Evolutionary conservation across 495 filamentous ascomycete genomes (phyloP).

Genomic region (Aspergillus sclerotioniger): DNA sequence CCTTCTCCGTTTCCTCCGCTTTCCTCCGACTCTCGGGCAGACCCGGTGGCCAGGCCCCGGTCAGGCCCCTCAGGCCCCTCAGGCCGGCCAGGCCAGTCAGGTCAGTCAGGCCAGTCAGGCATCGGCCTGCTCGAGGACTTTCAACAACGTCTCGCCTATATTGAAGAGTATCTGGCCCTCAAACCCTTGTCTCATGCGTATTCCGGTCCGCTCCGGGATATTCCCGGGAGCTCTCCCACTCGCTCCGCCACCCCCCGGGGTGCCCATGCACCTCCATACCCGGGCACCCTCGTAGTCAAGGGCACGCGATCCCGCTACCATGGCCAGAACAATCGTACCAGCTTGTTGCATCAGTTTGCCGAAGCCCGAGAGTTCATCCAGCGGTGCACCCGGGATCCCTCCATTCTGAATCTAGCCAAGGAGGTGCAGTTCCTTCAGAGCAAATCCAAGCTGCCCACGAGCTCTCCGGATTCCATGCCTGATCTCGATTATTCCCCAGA

Average conservation of each 20-base stretch:
- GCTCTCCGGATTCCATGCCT: slow-evolving; percentile 21
- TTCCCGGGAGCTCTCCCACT: neutral
- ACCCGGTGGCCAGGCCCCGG: too few species aligned
- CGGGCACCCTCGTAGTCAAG: slow-evolving; percentile 26
- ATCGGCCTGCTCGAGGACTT: slow-evolving; percentile 28
- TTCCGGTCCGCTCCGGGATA: too few species aligned
- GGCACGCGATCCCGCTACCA: slow-evolving; percentile 27
- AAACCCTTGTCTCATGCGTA: neutral
- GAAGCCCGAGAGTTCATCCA: slow-evolving; percentile 28
- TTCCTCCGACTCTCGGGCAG: neutral
- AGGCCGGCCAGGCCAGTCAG: too few species aligned
- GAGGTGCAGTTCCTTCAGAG: slow-evolving; percentile 31
- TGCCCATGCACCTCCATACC: neutral
- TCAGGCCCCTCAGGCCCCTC: too few species aligned
- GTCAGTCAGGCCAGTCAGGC: too few species aligned
- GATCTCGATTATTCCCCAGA: slow-evolving; percentile 18
- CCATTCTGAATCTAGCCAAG: slow-evolving; percentile 22
- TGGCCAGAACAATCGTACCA: slow-evolving; percentile 25
- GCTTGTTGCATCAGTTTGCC: slow-evolving; percentile 25
- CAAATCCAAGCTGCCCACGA: slow-evolving; percentile 13
- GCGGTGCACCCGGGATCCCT: slow-evolving; percentile 18
- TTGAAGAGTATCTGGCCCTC: slow-evolving; percentile 22
- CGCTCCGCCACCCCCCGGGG: neutral
- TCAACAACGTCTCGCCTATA: slow-evolving; percentile 21
- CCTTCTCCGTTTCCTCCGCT: neutral